Evolutionary conservation across 2,329 filamentous ascomycete species (phyloP).

Genomic region (Colletotrichum ledebouriae): DNA sequence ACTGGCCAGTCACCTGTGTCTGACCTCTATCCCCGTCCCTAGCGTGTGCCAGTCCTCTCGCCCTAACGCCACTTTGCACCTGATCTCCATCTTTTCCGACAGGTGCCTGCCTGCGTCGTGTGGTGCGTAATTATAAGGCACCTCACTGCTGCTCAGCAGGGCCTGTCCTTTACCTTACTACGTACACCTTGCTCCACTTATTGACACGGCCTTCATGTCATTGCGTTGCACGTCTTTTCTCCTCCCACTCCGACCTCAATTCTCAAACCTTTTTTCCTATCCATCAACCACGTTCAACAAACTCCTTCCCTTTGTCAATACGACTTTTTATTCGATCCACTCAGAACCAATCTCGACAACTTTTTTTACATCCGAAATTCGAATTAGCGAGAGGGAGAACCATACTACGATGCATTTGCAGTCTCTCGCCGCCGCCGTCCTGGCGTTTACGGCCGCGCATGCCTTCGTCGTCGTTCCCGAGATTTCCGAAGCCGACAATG

Average conservation of each 20-base stretch:
- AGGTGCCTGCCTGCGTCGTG: conserved; percentile 18
- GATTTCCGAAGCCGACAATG: conserved; percentile 57
- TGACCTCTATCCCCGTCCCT: conserved; percentile 12
- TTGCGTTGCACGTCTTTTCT: conserved; percentile 11
- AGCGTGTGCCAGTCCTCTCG: conserved; percentile 20
- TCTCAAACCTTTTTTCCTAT: conserved; percentile 2
- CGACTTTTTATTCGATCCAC: neutral
- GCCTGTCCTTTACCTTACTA: conserved; percentile 10
- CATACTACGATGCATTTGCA: conserved; percentile 51
- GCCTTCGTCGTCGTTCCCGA: conserved; percentile 69
- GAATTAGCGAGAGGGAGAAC: neutral
- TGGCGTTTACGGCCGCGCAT: conserved; percentile 50
- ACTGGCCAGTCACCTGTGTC: conserved; percentile 30
- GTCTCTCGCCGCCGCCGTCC: conserved; percentile 51
- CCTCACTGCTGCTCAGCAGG: neutral
- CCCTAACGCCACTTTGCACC: conserved; percentile 35
- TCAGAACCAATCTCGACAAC: no score
- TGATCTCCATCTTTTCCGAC: conserved; percentile 27
- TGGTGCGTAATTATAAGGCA: neutral
- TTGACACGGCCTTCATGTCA: conserved; percentile 34
- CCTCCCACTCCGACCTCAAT: conserved; percentile 21
- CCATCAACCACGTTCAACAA: neutral
- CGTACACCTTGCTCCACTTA: conserved; percentile 30
- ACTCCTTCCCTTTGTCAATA: conserved; percentile 1
- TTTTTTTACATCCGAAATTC: neutral